phyloP scores from a whole-genome alignment of 2,329 filamentous ascomycete species.

The Calonectria ilicicola region DNA sequence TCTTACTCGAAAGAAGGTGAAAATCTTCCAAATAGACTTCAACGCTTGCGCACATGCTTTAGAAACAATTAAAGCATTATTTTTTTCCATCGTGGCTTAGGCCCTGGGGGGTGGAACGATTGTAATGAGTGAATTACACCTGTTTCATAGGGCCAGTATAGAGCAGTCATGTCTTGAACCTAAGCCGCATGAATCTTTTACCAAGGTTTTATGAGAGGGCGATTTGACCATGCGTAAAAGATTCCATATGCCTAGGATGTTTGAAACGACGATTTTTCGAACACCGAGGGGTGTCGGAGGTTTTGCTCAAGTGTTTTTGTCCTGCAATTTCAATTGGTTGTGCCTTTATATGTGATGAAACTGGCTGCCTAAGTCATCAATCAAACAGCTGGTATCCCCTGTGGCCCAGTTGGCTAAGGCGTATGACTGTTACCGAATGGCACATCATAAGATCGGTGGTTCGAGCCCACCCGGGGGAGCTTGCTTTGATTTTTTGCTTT shows the following conservation, averaged over 20 bases:
- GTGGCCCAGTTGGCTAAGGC: constrained; percentile 9
- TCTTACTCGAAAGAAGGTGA: not conserved
- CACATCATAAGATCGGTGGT: constrained; percentile 11
- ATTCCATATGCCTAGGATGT: not conserved
- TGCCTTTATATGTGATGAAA: not conserved
- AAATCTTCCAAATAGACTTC: not conserved
- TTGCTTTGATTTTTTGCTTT: not conserved
- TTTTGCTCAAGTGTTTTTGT: not conserved
- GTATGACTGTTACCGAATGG: constrained; percentile 3
- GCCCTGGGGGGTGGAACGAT: not conserved
- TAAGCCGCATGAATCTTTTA: not conserved
- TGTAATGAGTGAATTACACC: not conserved
- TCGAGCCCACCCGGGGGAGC: constrained; percentile 7
- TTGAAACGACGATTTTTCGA: not conserved
- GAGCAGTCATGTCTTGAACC: not conserved
- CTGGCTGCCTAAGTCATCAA: not conserved
- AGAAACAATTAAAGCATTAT: not conserved
- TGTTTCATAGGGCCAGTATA: not conserved
- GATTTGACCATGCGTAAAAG: not conserved
- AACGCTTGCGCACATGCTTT: not conserved
- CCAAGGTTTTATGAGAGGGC: not conserved
- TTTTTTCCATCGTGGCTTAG: not conserved
- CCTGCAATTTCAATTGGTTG: not conserved
- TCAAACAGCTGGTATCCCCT: not conserved
- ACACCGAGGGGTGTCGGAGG: not conserved